Conservation (phyloP, 495 filamentous ascomycete species). For the Bacidia gigantensis region DNA sequence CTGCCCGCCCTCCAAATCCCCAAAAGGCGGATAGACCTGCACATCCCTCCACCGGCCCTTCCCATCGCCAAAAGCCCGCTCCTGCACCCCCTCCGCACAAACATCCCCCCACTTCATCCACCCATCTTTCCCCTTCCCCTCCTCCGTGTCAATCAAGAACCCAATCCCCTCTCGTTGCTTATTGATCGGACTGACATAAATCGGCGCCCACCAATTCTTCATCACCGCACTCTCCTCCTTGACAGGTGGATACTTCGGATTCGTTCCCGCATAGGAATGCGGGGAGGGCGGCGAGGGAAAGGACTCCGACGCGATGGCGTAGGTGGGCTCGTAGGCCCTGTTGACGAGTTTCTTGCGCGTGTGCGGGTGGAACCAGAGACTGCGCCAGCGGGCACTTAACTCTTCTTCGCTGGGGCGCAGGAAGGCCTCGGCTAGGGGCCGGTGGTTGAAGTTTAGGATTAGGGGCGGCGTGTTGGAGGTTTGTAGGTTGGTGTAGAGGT, state of each 20-base stretch:
- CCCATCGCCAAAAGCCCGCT: constrained; percentile 30
- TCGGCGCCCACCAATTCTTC: neutral
- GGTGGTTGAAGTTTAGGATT: constrained; percentile 29
- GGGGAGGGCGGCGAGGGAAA: constrained; percentile 21
- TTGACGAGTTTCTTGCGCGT: constrained; percentile 20
- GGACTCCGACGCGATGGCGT: constrained; percentile 6
- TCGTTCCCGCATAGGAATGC: constrained; percentile 32
- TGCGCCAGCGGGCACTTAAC: constrained; percentile 33
- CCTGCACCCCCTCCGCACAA: constrained; percentile 34
- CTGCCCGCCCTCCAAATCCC: neutral
- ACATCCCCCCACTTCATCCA: constrained; percentile 43
- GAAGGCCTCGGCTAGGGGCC: neutral
- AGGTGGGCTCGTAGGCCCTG: constrained; percentile 3
- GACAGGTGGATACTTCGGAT: constrained; percentile 18
- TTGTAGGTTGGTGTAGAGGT: constrained; percentile 39
- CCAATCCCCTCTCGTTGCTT: neutral
- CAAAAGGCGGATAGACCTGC: constrained; percentile 5
- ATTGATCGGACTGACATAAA: neutral
- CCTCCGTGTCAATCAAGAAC: neutral
- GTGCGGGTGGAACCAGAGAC: constrained; percentile 45
- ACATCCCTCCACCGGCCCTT: constrained; percentile 13
- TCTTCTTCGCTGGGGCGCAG: constrained; percentile 18
- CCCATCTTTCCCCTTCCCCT: constrained; percentile 14
- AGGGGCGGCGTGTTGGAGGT: constrained; percentile 35
- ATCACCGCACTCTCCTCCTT: neutral